Evolutionary conservation across 306 rosid species (phyloP).

Genomic region (Senna siamea): DNA sequence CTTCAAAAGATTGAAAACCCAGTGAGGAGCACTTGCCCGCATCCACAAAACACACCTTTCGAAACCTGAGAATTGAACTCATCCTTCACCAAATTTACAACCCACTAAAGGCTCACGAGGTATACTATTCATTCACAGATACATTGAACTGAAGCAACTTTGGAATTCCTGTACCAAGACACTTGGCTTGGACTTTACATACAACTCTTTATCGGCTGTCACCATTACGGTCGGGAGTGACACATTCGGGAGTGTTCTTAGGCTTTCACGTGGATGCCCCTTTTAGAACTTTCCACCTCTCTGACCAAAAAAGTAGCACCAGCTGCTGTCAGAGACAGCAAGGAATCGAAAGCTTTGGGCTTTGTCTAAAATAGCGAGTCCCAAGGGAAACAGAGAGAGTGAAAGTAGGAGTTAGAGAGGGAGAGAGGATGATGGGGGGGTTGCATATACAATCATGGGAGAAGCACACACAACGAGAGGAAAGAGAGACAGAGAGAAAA

Average conservation of each 20-base stretch:
- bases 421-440: too few relatives aligned
- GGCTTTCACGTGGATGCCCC: constrained; percentile 29
- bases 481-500: neutral
- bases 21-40: constrained; percentile 40
- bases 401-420: neutral
- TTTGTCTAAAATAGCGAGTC: neutral
- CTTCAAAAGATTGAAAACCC: constrained; percentile 39
- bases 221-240: neutral
- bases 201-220: constrained; percentile 31
- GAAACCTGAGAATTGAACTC: constrained; percentile 53
- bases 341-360: neutral
- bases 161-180: constrained; percentile 20
- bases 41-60: constrained; percentile 45
- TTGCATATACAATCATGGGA: too few relatives aligned
- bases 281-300: constrained; percentile 25
- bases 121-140: neutral
- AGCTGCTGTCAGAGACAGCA: neutral
- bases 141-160: neutral
- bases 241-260: constrained; percentile 23
- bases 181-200: constrained; percentile 41
- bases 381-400: neutral
- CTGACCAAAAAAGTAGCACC: neutral
- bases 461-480: too few relatives aligned
- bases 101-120: too few relatives aligned
- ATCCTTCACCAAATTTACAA: constrained; percentile 24